Conservation (phyloP, 306 rosid species). For the Castanospermum australe region DNA sequence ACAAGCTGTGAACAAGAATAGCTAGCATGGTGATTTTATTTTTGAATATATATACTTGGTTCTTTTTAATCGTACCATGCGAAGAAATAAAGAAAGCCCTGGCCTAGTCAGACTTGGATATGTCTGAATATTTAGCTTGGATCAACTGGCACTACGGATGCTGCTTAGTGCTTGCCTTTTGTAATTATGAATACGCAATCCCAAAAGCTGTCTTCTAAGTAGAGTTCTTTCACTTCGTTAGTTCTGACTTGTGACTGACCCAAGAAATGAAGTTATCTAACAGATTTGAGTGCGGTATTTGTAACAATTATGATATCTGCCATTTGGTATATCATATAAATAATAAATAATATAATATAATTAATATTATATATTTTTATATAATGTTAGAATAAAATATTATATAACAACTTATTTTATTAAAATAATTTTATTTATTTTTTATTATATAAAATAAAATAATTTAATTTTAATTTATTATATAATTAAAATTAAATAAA, state of each 20-base stretch:
- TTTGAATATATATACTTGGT: not conserved
- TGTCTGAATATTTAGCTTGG: not conserved
- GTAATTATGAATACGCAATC: not conserved
- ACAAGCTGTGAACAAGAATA: not conserved
- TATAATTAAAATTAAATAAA: no score
- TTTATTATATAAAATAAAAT: no score
- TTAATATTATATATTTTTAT: no score
- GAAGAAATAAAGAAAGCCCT: conserved; percentile 12
- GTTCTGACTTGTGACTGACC: not conserved
- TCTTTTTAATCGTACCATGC: not conserved
- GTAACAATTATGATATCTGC: no score
- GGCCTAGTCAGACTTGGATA: not conserved
- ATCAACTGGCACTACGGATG: not conserved
- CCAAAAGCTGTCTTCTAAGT: not conserved
- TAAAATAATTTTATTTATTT: no score
- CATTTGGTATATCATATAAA: no score
- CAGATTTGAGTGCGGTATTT: no score
- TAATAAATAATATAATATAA: no score
- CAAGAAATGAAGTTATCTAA: not conserved
- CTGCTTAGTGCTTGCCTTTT: not conserved
- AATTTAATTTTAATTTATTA: no score
- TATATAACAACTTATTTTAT: no score
- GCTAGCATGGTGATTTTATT: not conserved
- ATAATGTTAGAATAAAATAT: no score
- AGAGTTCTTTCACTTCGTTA: not conserved